These are phyloP conservation scores for Catunica adiposa DNA, from an alignment of 2,329 filamentous ascomycete species.

Conservation along the genomic window DNA sequence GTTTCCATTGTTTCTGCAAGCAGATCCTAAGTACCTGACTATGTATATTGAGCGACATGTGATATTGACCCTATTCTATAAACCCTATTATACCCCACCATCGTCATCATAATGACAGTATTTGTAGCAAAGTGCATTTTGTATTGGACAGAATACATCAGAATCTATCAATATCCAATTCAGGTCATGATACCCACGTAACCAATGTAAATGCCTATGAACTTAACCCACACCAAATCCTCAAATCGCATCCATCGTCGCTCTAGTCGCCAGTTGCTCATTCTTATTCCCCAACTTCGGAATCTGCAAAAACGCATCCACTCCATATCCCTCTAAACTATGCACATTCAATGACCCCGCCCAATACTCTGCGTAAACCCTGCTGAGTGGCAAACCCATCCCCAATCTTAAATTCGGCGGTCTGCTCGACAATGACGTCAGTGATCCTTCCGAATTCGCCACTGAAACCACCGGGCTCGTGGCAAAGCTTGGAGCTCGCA, in stretches of 20 bases:
- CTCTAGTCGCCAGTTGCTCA: constrained; percentile 69
- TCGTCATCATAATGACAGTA: too few relatives aligned
- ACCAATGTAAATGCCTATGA: too few relatives aligned
- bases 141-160: too few relatives aligned
- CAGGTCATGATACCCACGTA: too few relatives aligned
- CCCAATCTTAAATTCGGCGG: constrained; percentile 77
- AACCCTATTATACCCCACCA: too few relatives aligned
- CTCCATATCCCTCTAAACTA: constrained; percentile 86
- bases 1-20: too few relatives aligned
- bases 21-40: too few relatives aligned
- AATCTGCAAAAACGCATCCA: constrained; percentile 90
- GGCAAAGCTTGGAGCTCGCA: constrained; percentile 26
- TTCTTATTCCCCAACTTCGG: constrained; percentile 96
- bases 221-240: too few relatives aligned
- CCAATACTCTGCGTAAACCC: constrained; percentile 97
- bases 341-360: constrained; percentile 82
- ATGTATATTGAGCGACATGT: too few relatives aligned
- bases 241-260: constrained; percentile 60
- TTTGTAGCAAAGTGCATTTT: too few relatives aligned
- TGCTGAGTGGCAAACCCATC: constrained; percentile 83
- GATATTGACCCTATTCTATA: too few relatives aligned
- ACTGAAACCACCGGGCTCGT: constrained; percentile 7
- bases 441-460: constrained; percentile 37
- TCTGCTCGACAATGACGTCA: constrained; percentile 64
- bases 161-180: too few relatives aligned